A percentile compares a stretch with the other conserved stretches of the same genome.
Conservation (phyloP, 2,329 filamentous ascomycete genomes). For the Pestalotiopsis sp. region DNA sequence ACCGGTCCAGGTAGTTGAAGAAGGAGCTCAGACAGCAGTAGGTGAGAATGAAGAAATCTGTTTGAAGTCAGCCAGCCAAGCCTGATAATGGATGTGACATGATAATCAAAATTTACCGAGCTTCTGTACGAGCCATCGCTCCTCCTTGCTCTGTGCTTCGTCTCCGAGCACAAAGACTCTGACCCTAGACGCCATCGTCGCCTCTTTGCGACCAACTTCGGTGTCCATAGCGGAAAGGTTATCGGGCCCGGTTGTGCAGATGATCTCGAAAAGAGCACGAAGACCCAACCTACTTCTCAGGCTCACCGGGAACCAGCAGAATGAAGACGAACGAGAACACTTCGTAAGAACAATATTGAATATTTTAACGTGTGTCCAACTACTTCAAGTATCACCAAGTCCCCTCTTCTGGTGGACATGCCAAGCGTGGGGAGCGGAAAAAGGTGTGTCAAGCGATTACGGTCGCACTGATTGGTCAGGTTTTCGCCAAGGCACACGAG, state of each 20-base stretch:
- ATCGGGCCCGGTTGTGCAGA: not conserved
- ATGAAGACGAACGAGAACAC: not conserved
- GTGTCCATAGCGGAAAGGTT: not conserved
- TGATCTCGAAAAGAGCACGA: not conserved
- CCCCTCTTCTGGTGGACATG: not conserved
- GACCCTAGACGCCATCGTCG: not conserved
- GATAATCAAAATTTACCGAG: conserved; percentile 22
- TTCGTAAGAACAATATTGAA: not conserved
- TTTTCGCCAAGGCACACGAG: not conserved
- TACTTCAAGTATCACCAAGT: not conserved
- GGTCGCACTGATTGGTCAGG: not conserved
- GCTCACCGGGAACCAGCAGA: too few species aligned
- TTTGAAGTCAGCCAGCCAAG: not conserved
- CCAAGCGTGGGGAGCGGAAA: conserved; percentile 8
- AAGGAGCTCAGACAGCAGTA: conserved; percentile 38
- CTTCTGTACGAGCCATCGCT: conserved; percentile 31
- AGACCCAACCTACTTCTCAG: too few species aligned
- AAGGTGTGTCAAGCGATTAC: not conserved
- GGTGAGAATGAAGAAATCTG: conserved; percentile 37
- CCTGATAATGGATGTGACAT: too few species aligned
- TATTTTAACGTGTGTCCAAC: not conserved
- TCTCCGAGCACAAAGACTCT: conserved; percentile 12
- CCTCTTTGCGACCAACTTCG: not conserved
- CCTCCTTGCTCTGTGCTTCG: conserved; percentile 21
- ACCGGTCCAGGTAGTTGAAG: conserved; percentile 43